phyloP scores from a whole-genome alignment of 495 filamentous ascomycete species.

The Penicillium taxi region DNA sequence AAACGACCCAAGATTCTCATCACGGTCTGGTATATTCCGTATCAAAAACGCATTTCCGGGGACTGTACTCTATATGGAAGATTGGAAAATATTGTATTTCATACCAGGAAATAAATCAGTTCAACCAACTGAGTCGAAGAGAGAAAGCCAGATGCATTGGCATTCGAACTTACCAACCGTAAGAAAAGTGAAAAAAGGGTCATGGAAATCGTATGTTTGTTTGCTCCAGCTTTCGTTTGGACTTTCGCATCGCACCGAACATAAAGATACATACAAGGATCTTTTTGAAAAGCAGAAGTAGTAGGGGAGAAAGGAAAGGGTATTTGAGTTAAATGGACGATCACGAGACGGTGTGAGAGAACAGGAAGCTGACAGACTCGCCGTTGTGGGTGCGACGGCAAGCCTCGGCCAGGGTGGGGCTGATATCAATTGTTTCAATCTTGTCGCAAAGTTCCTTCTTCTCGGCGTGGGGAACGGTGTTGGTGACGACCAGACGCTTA shows the following conservation, averaged over 20 bases:
- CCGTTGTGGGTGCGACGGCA: conserved; percentile 89
- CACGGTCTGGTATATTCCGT: too few species aligned
- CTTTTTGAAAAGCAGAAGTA: neutral
- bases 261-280: conserved; percentile 7
- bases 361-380: conserved; percentile 86
- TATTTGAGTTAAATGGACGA: too few species aligned
- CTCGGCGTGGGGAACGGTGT: conserved; percentile 89
- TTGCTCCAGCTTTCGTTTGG: conserved; percentile 10
- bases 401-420: conserved; percentile 68
- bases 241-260: conserved; percentile 5
- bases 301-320: too few species aligned
- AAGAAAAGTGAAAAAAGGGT: conserved; percentile 7
- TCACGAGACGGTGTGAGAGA: conserved; percentile 68
- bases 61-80: too few species aligned
- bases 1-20: too few species aligned
- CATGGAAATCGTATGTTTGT: conserved; percentile 27
- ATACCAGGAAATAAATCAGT: too few species aligned
- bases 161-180: neutral
- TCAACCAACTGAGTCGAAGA: too few species aligned
- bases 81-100: too few species aligned
- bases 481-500: conserved; percentile 80
- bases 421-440: conserved; percentile 87
- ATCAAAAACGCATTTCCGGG: too few species aligned
- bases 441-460: conserved; percentile 63
- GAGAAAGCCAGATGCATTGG: too few species aligned